Conservation (phyloP, 139 green algal genomes). For the Volvox africanus region DNA sequence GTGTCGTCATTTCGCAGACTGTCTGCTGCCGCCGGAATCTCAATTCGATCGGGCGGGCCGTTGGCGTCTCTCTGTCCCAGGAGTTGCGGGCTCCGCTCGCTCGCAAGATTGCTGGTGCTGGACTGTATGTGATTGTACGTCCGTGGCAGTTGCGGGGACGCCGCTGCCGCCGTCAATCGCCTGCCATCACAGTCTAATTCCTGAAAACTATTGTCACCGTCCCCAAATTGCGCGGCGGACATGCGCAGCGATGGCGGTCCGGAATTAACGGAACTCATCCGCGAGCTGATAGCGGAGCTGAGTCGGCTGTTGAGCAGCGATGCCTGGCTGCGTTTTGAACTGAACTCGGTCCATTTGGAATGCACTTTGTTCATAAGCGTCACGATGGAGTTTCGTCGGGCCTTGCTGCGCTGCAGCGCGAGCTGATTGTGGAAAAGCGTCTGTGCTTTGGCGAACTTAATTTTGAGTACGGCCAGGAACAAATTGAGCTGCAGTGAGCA, state of each 20-base stretch:
- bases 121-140: too few species aligned
- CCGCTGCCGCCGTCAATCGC: neutral
- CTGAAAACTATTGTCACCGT: neutral
- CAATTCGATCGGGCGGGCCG: neutral
- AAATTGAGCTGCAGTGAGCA: constrained; percentile 82
- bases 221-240: neutral
- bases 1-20: neutral
- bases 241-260: neutral
- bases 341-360: constrained; percentile 46
- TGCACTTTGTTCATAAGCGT: constrained; percentile 30
- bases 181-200: neutral
- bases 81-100: neutral
- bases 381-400: constrained; percentile 36
- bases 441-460: constrained; percentile 86
- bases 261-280: constrained; percentile 12
- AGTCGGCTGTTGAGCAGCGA: constrained; percentile 39
- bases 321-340: constrained; percentile 12
- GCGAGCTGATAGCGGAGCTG: constrained; percentile 18
- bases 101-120: too few species aligned
- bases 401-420: constrained; percentile 12
- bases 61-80: neutral
- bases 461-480: constrained; percentile 88
- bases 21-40: neutral
- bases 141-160: neutral
- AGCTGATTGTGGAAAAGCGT: constrained; percentile 70